Percentiles rank a stretch among this genome's conserved stretches.
These are phyloP conservation scores for Ophiostoma pallidulum DNA, from an alignment of 2,329 filamentous ascomycete genomes.

Conservation along the genomic window DNA sequence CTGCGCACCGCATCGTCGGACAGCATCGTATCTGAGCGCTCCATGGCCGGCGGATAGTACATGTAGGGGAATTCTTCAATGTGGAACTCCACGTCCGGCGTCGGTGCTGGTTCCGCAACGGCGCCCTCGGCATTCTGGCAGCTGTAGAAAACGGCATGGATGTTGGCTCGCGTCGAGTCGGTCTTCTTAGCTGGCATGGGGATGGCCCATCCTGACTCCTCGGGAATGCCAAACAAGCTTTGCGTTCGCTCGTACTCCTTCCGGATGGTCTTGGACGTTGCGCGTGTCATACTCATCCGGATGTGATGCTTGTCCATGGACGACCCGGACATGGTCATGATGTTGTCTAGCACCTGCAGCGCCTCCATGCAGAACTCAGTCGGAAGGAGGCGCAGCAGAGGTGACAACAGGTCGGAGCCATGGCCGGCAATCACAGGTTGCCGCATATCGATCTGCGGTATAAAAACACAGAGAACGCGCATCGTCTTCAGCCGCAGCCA, in stretches of 20 bases:
- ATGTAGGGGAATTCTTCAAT: constrained; percentile 78
- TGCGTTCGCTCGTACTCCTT: constrained; percentile 94
- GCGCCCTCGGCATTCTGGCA: constrained; percentile 51
- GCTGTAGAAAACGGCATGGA: constrained; percentile 93
- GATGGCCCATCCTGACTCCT: constrained; percentile 92
- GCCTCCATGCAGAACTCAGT: constrained; percentile 92
- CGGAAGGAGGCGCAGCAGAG: constrained; percentile 76
- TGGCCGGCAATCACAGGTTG: constrained; percentile 83
- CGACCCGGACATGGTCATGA: constrained; percentile 87
- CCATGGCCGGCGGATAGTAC: constrained; percentile 56
- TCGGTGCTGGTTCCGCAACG: constrained; percentile 46
- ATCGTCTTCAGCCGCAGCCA: constrained; percentile 94
- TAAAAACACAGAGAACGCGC: constrained; percentile 74
- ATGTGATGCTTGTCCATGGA: constrained; percentile 91
- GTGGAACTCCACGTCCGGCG: constrained; percentile 86
- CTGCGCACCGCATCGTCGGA: constrained; percentile 64
- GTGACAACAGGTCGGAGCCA: constrained; percentile 90
- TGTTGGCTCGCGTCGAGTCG: constrained; percentile 75
- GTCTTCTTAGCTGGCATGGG: constrained; percentile 87
- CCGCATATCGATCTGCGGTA: constrained; percentile 87
- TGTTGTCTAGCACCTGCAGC: constrained; percentile 82
- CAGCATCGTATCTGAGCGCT: constrained; percentile 84
- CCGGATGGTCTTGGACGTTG: constrained; percentile 72
- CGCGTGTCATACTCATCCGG: constrained; percentile 94
- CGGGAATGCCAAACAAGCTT: constrained; percentile 92